These are phyloP conservation scores for Cercospora janseana DNA, from an alignment of 2,329 filamentous ascomycete species.

Conservation along the genomic window DNA sequence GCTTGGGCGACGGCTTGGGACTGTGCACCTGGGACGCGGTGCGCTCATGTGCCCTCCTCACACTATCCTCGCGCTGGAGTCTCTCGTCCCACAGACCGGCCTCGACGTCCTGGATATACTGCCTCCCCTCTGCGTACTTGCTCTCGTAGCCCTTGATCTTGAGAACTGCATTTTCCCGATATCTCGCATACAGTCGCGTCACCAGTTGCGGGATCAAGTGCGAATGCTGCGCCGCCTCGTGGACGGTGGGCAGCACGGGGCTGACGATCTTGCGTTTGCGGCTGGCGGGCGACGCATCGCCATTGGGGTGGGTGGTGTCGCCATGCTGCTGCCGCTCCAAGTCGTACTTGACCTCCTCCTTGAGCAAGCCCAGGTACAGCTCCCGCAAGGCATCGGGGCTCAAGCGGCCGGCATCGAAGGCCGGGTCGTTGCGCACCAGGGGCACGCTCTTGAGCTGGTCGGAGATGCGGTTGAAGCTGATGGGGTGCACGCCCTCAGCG, in stretches of 20 bases:
- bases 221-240: slow-evolving; percentile 64
- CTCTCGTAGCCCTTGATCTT: slow-evolving; percentile 74
- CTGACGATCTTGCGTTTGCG: slow-evolving; percentile 74
- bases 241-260: slow-evolving; percentile 62
- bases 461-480: slow-evolving; percentile 69
- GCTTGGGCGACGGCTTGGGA: slow-evolving; percentile 29
- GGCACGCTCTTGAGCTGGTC: slow-evolving; percentile 70
- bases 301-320: slow-evolving; percentile 39
- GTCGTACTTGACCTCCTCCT: slow-evolving; percentile 62
- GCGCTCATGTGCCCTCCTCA: slow-evolving; percentile 12
- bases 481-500: slow-evolving; percentile 62
- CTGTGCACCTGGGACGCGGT: slow-evolving; percentile 20
- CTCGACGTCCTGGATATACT: slow-evolving; percentile 68
- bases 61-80: slow-evolving; percentile 26
- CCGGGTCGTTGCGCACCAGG: slow-evolving; percentile 66
- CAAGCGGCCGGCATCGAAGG: slow-evolving; percentile 72
- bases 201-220: slow-evolving; percentile 70
- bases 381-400: slow-evolving; percentile 74
- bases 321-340: slow-evolving; percentile 33
- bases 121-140: slow-evolving; percentile 57
- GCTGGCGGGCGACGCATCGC: slow-evolving; percentile 51
- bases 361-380: slow-evolving; percentile 72
- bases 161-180: slow-evolving; percentile 66
- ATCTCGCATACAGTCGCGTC: slow-evolving; percentile 70
- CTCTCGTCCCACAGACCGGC: slow-evolving; percentile 55